Evolutionary conservation across 805 yeast species (phyloP).

Genomic region (Hanseniaspora valbyensis): DNA sequence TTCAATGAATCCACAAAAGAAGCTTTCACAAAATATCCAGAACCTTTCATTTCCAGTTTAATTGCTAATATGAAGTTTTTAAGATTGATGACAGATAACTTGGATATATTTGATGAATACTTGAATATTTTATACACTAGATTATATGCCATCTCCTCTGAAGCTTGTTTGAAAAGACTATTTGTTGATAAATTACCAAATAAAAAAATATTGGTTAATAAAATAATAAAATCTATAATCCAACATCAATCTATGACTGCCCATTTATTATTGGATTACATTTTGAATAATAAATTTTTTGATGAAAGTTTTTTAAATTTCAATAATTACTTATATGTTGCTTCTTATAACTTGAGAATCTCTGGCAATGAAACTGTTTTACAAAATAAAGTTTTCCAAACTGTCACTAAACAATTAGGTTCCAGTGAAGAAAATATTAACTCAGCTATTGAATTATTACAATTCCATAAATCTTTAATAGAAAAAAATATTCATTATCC

Average conservation of each 20-base stretch:
- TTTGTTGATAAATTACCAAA: constrained; percentile 4
- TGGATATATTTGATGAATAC: neutral
- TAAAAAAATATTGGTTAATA: neutral
- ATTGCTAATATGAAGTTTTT: constrained; percentile 1
- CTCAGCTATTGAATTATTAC: neutral
- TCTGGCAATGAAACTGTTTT: neutral
- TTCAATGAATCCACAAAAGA: constrained; percentile 1
- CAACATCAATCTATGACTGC: constrained; percentile 1
- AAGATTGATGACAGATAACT: neutral
- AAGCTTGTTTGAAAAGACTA: neutral
- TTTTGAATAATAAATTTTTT: neutral
- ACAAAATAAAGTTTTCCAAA: neutral
- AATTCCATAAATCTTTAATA: neutral
- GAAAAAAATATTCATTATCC: constrained; percentile 1
- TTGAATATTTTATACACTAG: neutral
- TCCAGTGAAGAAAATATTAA: neutral
- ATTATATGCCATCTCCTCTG: neutral
- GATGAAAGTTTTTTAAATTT: neutral
- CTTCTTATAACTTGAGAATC: neutral
- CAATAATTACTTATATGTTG: neutral
- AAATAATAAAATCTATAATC: neutral
- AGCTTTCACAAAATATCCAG: constrained; percentile 2
- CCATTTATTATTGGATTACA: neutral
- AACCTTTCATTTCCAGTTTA: neutral
- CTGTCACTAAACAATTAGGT: neutral